These are phyloP conservation scores for Daldinia caldariorum DNA, from an alignment of 495 filamentous ascomycete genomes.

Conservation along the genomic window DNA sequence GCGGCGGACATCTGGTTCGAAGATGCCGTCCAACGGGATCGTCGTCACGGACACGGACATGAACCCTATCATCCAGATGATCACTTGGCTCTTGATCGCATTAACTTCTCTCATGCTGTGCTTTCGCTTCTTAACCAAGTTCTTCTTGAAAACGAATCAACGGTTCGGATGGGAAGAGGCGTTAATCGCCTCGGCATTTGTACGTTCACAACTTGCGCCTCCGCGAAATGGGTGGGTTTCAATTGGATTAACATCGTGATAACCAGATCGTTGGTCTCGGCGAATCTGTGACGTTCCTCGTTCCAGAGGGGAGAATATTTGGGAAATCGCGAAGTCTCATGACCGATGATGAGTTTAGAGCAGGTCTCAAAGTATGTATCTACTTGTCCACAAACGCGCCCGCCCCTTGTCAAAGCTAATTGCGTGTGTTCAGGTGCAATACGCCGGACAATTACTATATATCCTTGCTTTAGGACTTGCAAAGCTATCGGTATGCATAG, in stretches of 20 bases:
- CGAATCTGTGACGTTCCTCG: slow-evolving; percentile 38
- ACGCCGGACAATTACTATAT: slow-evolving; percentile 41
- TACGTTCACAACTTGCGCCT: slow-evolving; percentile 25
- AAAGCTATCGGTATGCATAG: slow-evolving; percentile 41
- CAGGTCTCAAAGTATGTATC: slow-evolving; percentile 35
- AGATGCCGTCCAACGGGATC: slow-evolving; percentile 35
- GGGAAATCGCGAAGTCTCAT: slow-evolving; percentile 34
- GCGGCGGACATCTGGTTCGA: slow-evolving; percentile 5
- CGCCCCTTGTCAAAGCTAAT: slow-evolving; percentile 8
- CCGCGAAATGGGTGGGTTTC: background rate
- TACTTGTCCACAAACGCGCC: background rate
- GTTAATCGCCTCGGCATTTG: slow-evolving; percentile 40
- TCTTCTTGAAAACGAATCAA: slow-evolving; percentile 42
- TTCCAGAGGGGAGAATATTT: slow-evolving; percentile 34
- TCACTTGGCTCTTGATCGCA: slow-evolving; percentile 45
- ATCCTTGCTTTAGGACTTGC: slow-evolving; percentile 41
- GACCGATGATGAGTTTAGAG: slow-evolving; percentile 26
- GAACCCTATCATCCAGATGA: slow-evolving; percentile 44
- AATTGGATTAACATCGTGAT: slow-evolving; percentile 17
- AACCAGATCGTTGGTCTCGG: slow-evolving; percentile 39
- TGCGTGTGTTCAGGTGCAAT: slow-evolving; percentile 27
- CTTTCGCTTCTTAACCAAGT: slow-evolving; percentile 43
- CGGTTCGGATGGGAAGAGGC: slow-evolving; percentile 40
- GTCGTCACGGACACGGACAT: slow-evolving; percentile 35
- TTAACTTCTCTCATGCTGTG: slow-evolving; percentile 41